Evolutionary conservation across 148 eudicot species (phyloP).

Genomic region (Cornus suecica): DNA sequence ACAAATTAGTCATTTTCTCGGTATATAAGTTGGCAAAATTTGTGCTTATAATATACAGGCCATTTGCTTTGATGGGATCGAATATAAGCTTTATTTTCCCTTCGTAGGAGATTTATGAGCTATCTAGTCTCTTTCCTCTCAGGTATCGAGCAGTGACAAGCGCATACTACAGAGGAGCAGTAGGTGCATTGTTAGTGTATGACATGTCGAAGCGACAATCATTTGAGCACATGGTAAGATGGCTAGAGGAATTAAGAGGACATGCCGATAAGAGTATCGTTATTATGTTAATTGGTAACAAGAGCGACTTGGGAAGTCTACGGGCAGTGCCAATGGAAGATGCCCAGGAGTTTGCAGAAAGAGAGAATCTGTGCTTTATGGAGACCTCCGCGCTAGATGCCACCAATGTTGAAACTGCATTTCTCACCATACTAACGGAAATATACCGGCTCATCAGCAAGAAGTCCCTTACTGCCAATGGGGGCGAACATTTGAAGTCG

Average conservation of each 20-base stretch:
- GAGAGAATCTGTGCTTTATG: slow-evolving; percentile 40
- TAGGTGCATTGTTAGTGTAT: slow-evolving; percentile 42
- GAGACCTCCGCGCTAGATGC: slow-evolving; percentile 39
- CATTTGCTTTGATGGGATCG: not conserved
- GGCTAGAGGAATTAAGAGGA: slow-evolving; percentile 37
- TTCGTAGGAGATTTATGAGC: not conserved
- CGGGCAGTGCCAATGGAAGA: slow-evolving; percentile 37
- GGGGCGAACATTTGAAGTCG: slow-evolving; percentile 5
- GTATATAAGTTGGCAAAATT: not conserved
- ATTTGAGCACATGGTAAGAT: slow-evolving; percentile 37
- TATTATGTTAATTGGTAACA: slow-evolving; percentile 39
- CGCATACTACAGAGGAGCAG: slow-evolving; percentile 49
- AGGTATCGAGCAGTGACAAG: slow-evolving; percentile 46
- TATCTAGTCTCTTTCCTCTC: not conserved
- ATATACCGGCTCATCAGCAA: not conserved
- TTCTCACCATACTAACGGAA: not conserved
- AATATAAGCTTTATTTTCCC: not conserved
- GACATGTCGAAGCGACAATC: slow-evolving; percentile 44
- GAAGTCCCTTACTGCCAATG: not conserved
- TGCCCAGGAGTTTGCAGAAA: slow-evolving; percentile 42
- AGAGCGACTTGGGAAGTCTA: slow-evolving; percentile 30
- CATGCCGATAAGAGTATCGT: slow-evolving; percentile 33
- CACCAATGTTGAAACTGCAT: slow-evolving; percentile 24
- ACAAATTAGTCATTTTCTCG: not conserved
- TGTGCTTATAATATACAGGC: not conserved